Percentiles rank a stretch among this genome's conserved stretches.
phyloP scores from a whole-genome alignment of 768 basidiomycete genomes.

The Lentinula sp. region DNA sequence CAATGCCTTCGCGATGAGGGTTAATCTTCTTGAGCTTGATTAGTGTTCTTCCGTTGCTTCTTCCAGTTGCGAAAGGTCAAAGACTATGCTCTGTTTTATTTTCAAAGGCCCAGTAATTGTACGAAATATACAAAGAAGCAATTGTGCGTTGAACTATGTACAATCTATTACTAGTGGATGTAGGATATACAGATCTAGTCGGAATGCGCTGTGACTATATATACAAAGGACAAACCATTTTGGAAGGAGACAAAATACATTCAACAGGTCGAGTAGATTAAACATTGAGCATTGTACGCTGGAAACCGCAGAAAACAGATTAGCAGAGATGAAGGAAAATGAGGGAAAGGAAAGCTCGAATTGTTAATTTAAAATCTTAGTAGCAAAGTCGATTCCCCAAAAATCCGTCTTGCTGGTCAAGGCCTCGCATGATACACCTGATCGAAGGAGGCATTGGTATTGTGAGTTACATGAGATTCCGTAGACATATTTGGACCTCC shows the following conservation, averaged over 20 bases:
- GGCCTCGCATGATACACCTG: neutral
- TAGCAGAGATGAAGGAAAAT: no score
- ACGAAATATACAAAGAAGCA: no score
- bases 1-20: neutral
- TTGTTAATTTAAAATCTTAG: no score
- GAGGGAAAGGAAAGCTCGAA: no score
- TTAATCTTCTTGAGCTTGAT: neutral
- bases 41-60: neutral
- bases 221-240: no score
- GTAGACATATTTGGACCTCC: neutral
- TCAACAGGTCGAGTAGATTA: no score
- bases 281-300: no score
- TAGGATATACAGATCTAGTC: neutral
- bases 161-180: neutral
- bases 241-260: no score
- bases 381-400: no score
- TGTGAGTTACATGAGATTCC: neutral
- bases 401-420: neutral
- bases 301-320: no score
- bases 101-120: neutral
- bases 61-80: neutral
- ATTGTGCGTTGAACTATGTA: neutral
- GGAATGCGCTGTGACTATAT: no score
- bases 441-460: neutral
- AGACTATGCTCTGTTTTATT: neutral